Percentiles rank a stretch among this genome's conserved stretches.
phyloP scores from a whole-genome alignment of 805 yeast species.

The Blastobotrys muscicola region DNA sequence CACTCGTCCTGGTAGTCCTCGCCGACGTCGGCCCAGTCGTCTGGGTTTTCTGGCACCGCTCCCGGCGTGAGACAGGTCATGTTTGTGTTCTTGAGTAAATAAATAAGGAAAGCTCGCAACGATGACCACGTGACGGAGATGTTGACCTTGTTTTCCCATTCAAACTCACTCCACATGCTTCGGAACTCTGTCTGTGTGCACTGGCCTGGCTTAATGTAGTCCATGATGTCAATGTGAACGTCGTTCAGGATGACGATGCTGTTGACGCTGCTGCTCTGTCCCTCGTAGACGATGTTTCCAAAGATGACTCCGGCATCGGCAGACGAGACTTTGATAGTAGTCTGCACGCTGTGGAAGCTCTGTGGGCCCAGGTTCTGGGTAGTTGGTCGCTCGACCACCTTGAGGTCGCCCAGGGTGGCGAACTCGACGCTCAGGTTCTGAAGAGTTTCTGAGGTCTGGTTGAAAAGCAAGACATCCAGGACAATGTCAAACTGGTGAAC shows the following conservation, averaged over 20 bases:
- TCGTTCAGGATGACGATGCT: conserved; percentile 89
- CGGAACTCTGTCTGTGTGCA: conserved; percentile 87
- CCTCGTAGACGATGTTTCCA: conserved; percentile 95
- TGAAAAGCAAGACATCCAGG: conserved; percentile 84
- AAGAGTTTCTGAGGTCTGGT: conserved; percentile 81
- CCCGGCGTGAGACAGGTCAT: conserved; percentile 92
- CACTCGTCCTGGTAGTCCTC: conserved; percentile 41
- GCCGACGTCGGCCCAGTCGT: conserved; percentile 10
- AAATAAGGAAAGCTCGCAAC: conserved; percentile 69
- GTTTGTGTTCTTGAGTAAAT: conserved; percentile 71
- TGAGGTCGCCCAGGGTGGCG: conserved; percentile 91
- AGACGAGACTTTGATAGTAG: conserved; percentile 87
- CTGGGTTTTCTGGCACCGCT: conserved; percentile 58
- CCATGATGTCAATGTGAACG: conserved; percentile 93
- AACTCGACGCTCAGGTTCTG: conserved; percentile 89
- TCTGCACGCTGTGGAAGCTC: conserved; percentile 83
- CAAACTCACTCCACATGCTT: conserved; percentile 98
- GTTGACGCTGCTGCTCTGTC: conserved; percentile 83
- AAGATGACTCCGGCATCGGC: conserved; percentile 98
- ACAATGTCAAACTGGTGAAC: conserved; percentile 97
- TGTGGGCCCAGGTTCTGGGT: conserved; percentile 93
- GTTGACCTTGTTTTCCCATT: conserved; percentile 97
- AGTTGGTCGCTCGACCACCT: conserved; percentile 85
- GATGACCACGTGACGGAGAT: conserved; percentile 46
- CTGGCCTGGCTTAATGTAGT: conserved; percentile 90